A percentile compares a stretch with the other conserved stretches of the same genome.
Evolutionary conservation across 2,329 filamentous ascomycete genomes (phyloP).

Genomic region (Claviceps africana): DNA sequence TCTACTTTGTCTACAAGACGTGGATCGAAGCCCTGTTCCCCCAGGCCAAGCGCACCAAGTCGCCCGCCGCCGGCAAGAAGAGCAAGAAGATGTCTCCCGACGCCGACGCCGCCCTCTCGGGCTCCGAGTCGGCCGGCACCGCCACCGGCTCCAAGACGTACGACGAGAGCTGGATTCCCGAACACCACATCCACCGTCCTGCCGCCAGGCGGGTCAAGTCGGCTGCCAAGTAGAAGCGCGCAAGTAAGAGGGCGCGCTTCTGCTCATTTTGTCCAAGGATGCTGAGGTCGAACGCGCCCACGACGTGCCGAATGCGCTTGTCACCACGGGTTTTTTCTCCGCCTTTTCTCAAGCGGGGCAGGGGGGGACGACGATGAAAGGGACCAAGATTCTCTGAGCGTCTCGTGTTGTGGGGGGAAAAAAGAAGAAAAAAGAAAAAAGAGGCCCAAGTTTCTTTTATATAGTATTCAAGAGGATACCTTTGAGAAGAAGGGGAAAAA

Average conservation of each 20-base stretch:
- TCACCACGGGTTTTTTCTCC: no score
- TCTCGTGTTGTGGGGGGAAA: no score
- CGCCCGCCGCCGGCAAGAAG: conserved; percentile 33
- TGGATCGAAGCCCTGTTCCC: conserved; percentile 96
- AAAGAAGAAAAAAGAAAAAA: no score
- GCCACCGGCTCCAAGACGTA: conserved; percentile 59
- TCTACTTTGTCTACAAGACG: conserved; percentile 96
- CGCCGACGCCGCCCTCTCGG: conserved; percentile 46
- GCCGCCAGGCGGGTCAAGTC: conserved; percentile 55
- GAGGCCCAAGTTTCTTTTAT: no score
- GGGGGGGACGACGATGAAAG: no score
- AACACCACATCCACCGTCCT: conserved; percentile 77
- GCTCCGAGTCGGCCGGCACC: conserved; percentile 55
- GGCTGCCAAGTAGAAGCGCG: conserved; percentile 34
- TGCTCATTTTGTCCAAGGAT: no score
- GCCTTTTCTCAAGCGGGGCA: no score
- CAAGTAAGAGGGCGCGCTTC: background rate
- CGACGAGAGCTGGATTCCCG: conserved; percentile 89
- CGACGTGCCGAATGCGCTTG: no score
- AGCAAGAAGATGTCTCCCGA: conserved; percentile 53
- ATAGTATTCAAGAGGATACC: no score
- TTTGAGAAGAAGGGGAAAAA: no score
- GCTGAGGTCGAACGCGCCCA: no score
- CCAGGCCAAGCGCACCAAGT: conserved; percentile 59
- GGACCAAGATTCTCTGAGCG: no score